Percentiles rank a stretch among this genome's conserved stretches.
Evolutionary conservation across 2,329 filamentous ascomycete species (phyloP).

Genomic region (Claviceps sp.): DNA sequence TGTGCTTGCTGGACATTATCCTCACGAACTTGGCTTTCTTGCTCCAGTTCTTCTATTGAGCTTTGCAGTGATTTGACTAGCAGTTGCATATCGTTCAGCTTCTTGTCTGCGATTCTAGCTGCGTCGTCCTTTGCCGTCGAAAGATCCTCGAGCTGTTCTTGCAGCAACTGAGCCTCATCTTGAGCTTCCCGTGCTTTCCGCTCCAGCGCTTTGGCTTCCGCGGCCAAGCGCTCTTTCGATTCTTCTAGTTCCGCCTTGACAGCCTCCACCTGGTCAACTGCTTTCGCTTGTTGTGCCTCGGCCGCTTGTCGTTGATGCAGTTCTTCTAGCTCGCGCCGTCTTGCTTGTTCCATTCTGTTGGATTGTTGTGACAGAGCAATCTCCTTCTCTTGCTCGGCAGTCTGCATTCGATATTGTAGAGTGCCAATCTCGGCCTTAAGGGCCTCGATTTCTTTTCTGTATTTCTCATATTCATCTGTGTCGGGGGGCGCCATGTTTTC

Average conservation of each 20-base stretch:
- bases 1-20: constrained; percentile 47
- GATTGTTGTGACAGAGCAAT: constrained; percentile 66
- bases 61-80: constrained; percentile 33
- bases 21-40: constrained; percentile 43
- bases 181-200: constrained; percentile 56
- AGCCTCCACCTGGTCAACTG: constrained; percentile 34
- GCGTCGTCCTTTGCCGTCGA: constrained; percentile 53
- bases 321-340: constrained; percentile 73
- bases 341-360: constrained; percentile 69
- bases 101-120: constrained; percentile 45
- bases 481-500: constrained; percentile 47
- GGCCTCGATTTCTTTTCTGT: constrained; percentile 52
- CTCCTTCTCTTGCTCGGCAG: constrained; percentile 76
- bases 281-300: constrained; percentile 39
- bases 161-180: constrained; percentile 58
- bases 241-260: constrained; percentile 38
- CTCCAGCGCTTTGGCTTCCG: constrained; percentile 52
- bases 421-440: constrained; percentile 83
- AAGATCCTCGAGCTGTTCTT: constrained; percentile 72
- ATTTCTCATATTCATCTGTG: constrained; percentile 45
- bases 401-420: constrained; percentile 76
- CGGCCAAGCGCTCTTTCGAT: constrained; percentile 33
- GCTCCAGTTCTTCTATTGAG: constrained; percentile 42
- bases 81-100: constrained; percentile 39
- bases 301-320: constrained; percentile 53